Evolutionary conservation across 805 yeast genomes (phyloP), one percentile per base, ranked within the genome.

Genomic region (Teunomyces tritomae): DNA sequence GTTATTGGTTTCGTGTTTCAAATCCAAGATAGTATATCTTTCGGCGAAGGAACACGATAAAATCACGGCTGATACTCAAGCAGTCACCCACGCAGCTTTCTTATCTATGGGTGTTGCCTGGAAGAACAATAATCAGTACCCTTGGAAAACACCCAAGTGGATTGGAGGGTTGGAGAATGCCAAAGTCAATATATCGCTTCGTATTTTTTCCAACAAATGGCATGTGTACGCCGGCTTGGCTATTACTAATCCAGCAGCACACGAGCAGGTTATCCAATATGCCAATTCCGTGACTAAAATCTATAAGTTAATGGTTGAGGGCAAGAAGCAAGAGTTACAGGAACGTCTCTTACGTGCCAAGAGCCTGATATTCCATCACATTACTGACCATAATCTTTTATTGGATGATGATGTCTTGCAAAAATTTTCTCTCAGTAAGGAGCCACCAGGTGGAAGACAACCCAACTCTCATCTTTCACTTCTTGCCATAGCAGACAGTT

Each of bases 151-250:
- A 3, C 79, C 85, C 0, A 81, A 85, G 60, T 90, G 96, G 92
- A 70, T 82, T 24, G 98, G 98, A 10, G 98, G 99, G 1, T 74
- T 94, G 41, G 99, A 94, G 64, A 92, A 94, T 63, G 98, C 96
- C 11, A 94, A 94, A 59, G 87, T 91, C 62, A 94, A 94, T 63
- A 90, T 94, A 28, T 87, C 98, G 1, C 69, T 94, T 62, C 75
- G 99, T 53, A 94, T 94, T 44, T 94, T 77, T 65, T 83, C 96
- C 13, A 94, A 91, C 67, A 90, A 91, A 67, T 94, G 97, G 96
- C 99, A 94, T 64, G 98, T 94, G 28, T 94, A 94, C 62, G 98
- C 98, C 4, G 99, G 99, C 0, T 74, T 94, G 58, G 97, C 98
- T 8, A 92, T 94, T 55, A 87, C 96, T 1, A 94, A 94, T 59